A percentile compares a stretch with the other conserved stretches of the same genome.
These are phyloP conservation scores for Elongisporangium anandrum DNA, from an alignment of 352 stramenopile genomes.

Conservation along the genomic window DNA sequence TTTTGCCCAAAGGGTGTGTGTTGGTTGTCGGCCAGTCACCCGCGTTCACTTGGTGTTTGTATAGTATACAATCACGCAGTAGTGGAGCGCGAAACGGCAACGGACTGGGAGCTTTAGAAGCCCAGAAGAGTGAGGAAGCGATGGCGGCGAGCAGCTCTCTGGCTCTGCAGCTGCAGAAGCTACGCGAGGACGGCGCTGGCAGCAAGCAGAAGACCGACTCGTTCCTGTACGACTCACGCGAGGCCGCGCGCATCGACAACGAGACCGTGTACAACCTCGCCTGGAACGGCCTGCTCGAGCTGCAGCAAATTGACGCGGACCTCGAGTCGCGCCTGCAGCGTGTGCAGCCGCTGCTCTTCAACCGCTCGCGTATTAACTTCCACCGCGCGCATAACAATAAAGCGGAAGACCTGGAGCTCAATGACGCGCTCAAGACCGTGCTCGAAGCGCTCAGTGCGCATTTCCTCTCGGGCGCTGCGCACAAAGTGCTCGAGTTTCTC, in stretches of 20 bases:
- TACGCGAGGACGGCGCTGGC: constrained; percentile 69
- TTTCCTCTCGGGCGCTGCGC: constrained; percentile 67
- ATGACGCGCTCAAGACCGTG: constrained; percentile 57
- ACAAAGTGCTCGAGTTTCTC: constrained; percentile 89
- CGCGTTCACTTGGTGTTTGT: constrained; percentile 12
- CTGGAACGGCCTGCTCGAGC: constrained; percentile 75
- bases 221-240: constrained; percentile 82
- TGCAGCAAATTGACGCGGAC: constrained; percentile 69
- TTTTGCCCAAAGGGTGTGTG: neutral
- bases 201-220: constrained; percentile 80
- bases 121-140: constrained; percentile 7
- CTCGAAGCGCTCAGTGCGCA: constrained; percentile 82
- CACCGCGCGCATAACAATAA: constrained; percentile 64
- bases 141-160: constrained; percentile 56
- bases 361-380: constrained; percentile 73
- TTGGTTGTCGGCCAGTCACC: constrained; percentile 26
- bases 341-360: constrained; percentile 36
- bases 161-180: constrained; percentile 73
- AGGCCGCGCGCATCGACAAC: constrained; percentile 76
- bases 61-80: constrained; percentile 28
- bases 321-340: constrained; percentile 39
- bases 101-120: neutral
- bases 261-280: constrained; percentile 85
- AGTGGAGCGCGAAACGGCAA: constrained; percentile 6
- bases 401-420: constrained; percentile 58